Evolutionary conservation across 73 alveolate species (phyloP).

Genomic region (Strombidium stylifer): DNA sequence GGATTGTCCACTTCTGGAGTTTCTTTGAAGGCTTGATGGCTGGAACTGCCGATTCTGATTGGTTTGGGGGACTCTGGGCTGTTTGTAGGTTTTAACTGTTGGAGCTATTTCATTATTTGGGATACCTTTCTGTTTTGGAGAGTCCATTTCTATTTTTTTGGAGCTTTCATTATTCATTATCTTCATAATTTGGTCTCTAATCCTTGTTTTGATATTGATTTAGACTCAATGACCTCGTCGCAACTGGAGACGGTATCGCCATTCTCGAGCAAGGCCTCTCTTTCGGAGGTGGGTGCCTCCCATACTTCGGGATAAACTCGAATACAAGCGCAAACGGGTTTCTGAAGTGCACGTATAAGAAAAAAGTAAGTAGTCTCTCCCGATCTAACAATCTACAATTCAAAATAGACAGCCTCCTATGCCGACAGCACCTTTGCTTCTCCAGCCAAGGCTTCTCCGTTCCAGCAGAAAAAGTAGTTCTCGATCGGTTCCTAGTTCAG

Average conservation of each 20-base stretch:
- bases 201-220: not conserved
- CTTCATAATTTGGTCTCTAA: too few species aligned
- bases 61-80: too few species aligned
- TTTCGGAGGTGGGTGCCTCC: slow-evolving; percentile 50
- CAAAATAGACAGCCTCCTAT: not conserved
- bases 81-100: too few species aligned
- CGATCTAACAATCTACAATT: not conserved
- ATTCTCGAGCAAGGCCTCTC: slow-evolving; percentile 12
- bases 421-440: not conserved
- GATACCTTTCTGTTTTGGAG: too few species aligned
- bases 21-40: too few species aligned
- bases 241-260: slow-evolving; percentile 40
- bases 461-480: not conserved
- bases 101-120: too few species aligned
- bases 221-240: slow-evolving; percentile 22
- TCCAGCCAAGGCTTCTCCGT: not conserved
- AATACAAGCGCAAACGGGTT: slow-evolving; percentile 45
- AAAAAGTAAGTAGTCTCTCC: too few species aligned
- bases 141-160: too few species aligned
- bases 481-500: too few species aligned
- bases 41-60: too few species aligned
- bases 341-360: slow-evolving; percentile 26
- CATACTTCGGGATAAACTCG: slow-evolving; percentile 26
- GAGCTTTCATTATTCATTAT: too few species aligned
- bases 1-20: too few species aligned